Percentiles rank a stretch among this genome's conserved stretches.
Evolutionary conservation across 176 grass and related monocot species (phyloP).

Genomic region (Ampelocalamus luodianensis): DNA sequence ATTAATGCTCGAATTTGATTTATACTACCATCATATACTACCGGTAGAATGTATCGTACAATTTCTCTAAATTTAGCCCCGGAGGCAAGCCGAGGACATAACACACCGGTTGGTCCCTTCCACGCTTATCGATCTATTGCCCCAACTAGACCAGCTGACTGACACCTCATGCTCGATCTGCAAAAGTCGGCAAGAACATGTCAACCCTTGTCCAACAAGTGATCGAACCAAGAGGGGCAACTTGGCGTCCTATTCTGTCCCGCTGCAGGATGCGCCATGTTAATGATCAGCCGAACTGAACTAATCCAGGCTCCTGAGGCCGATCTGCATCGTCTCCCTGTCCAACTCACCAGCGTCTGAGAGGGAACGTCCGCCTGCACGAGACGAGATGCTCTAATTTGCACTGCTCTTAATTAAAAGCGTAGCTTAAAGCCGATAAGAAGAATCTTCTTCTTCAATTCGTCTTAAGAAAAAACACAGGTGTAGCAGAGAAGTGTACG

Average conservation of each 20-base stretch:
- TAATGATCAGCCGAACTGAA: background rate
- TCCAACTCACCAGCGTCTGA: background rate
- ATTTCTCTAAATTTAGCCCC: too few relatives aligned
- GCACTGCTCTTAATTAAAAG: background rate
- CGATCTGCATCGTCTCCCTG: background rate
- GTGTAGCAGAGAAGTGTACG: too few relatives aligned
- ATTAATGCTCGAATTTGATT: too few relatives aligned
- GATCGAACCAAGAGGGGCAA: background rate
- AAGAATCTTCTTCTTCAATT: background rate
- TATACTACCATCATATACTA: too few relatives aligned
- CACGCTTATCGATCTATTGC: background rate
- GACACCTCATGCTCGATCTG: background rate
- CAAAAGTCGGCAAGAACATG: background rate
- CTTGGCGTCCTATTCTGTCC: slow-evolving; percentile 5
- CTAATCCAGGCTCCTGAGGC: background rate
- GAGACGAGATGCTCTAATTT: background rate
- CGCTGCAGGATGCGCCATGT: background rate
- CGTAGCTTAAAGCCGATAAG: background rate
- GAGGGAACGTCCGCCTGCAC: background rate
- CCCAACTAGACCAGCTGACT: background rate
- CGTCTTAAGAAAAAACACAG: background rate
- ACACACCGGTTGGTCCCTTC: slow-evolving; percentile 29
- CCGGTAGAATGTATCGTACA: too few relatives aligned
- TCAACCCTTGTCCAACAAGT: slow-evolving; percentile 33
- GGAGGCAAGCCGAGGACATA: background rate